Percentiles rank a stretch among this genome's conserved stretches.
Evolutionary conservation across 1,139 yeast species (phyloP).

Genomic region (Yamadazyma jaroonii): DNA sequence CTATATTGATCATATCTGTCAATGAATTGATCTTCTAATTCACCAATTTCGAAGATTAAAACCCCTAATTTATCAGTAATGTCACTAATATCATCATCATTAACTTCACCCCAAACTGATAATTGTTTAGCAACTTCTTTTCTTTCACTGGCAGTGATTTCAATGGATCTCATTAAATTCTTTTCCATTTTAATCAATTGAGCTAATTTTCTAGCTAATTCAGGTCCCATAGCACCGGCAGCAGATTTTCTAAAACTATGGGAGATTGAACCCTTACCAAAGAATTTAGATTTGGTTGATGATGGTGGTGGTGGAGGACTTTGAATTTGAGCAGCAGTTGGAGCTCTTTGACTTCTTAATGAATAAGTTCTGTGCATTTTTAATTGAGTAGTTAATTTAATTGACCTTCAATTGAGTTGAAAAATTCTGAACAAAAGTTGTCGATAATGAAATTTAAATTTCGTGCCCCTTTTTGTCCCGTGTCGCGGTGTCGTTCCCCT

Average conservation of each 20-base stretch:
- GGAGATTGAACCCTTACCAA: conserved; percentile 70
- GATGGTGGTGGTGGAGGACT: conserved; percentile 81
- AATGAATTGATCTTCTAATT: conserved; percentile 82
- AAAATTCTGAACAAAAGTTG: conserved; percentile 1
- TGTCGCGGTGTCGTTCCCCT: not conserved
- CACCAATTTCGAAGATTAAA: conserved; percentile 77
- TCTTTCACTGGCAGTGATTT: conserved; percentile 74
- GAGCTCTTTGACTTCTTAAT: conserved; percentile 74
- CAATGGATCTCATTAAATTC: conserved; percentile 76
- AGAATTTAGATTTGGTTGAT: conserved; percentile 63
- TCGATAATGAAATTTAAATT: not conserved
- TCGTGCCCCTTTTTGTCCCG: conserved; percentile 1
- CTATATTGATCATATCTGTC: conserved; percentile 86
- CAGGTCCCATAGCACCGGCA: conserved; percentile 79
- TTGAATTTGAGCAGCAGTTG: conserved; percentile 78
- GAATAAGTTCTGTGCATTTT: conserved; percentile 82
- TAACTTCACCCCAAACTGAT: conserved; percentile 81
- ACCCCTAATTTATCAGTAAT: conserved; percentile 87
- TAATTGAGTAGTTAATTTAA: not conserved
- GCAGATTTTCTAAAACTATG: conserved; percentile 65
- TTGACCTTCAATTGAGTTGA: not conserved
- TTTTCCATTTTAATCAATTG: conserved; percentile 80
- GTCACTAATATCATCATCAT: conserved; percentile 82
- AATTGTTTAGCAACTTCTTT: conserved; percentile 82
- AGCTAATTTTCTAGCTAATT: conserved; percentile 71